phyloP scores from a whole-genome alignment of 176 grass and related monocot genomes.

The Oryza australiensis region DNA sequence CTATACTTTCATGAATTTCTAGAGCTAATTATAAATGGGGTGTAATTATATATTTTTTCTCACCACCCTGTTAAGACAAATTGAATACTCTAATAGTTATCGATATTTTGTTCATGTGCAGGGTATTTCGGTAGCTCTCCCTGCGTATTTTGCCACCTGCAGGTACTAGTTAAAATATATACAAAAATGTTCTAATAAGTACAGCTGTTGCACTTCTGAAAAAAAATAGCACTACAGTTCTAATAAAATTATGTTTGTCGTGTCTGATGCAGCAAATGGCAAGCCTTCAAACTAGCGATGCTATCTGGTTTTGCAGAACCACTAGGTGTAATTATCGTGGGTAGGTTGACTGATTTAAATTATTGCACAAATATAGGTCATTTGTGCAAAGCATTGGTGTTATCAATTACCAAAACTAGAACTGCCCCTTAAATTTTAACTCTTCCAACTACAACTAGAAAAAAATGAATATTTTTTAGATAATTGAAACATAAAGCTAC shows the following conservation, averaged over 20 bases:
- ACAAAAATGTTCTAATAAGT: background rate
- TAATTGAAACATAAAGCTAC: background rate
- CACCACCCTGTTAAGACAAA: background rate
- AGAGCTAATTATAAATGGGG: background rate
- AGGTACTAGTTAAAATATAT: constrained; percentile 47
- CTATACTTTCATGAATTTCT: background rate
- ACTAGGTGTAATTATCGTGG: constrained; percentile 80
- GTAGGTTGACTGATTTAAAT: constrained; percentile 45
- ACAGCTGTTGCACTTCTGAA: background rate
- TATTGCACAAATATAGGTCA: background rate
- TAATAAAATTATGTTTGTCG: constrained; percentile 35
- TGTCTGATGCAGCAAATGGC: constrained; percentile 89
- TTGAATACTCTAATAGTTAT: constrained; percentile 33
- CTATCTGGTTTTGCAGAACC: constrained; percentile 95
- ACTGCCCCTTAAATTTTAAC: background rate
- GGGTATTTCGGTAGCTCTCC: constrained; percentile 92
- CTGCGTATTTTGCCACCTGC: constrained; percentile 83
- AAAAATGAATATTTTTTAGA: background rate
- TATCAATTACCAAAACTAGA: background rate
- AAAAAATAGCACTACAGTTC: background rate
- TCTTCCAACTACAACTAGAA: background rate
- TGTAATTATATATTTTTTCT: constrained; percentile 1
- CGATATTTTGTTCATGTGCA: constrained; percentile 27
- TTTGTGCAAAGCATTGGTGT: background rate
- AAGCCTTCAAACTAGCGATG: constrained; percentile 94